These are phyloP conservation scores for Dimocarpus longan DNA, from an alignment of 345 rosid genomes.

Conservation along the genomic window DNA sequence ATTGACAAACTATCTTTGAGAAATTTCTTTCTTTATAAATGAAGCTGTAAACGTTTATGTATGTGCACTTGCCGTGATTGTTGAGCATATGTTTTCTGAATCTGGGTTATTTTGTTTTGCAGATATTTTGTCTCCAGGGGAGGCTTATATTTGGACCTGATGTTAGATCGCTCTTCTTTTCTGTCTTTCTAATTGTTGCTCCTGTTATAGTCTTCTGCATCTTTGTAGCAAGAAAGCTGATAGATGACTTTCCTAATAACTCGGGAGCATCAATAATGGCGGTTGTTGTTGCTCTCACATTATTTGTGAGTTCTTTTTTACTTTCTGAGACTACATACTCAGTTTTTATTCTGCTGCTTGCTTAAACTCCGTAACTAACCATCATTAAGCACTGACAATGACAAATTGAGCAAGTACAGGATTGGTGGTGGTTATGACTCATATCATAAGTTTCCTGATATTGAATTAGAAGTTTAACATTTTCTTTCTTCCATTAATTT, in stretches of 20 bases:
- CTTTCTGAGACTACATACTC: conserved; percentile 21
- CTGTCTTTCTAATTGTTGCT: conserved; percentile 67
- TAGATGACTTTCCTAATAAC: conserved; percentile 68
- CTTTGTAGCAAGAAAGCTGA: conserved; percentile 71
- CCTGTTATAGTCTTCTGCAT: conserved; percentile 76
- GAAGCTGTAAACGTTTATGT: neutral
- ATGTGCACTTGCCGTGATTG: neutral
- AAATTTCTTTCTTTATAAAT: neutral
- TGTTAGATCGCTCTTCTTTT: conserved; percentile 63
- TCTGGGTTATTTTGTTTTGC: conserved; percentile 29
- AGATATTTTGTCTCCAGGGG: conserved; percentile 74
- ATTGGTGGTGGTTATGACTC: conserved; percentile 5
- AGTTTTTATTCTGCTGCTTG: neutral
- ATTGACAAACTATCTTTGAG: neutral
- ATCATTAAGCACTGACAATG: neutral
- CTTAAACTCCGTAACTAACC: conserved; percentile 1
- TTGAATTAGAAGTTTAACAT: neutral
- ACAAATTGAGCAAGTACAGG: neutral
- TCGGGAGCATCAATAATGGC: conserved; percentile 68
- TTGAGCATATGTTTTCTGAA: conserved; percentile 11
- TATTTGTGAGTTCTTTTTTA: conserved; percentile 54
- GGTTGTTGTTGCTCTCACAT: conserved; percentile 47
- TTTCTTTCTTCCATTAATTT: neutral
- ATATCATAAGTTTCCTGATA: neutral
- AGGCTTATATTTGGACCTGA: conserved; percentile 98